These are phyloP conservation scores for Picochlorum sp. DNA, from an alignment of 139 green algal species.

Conservation along the genomic window DNA sequence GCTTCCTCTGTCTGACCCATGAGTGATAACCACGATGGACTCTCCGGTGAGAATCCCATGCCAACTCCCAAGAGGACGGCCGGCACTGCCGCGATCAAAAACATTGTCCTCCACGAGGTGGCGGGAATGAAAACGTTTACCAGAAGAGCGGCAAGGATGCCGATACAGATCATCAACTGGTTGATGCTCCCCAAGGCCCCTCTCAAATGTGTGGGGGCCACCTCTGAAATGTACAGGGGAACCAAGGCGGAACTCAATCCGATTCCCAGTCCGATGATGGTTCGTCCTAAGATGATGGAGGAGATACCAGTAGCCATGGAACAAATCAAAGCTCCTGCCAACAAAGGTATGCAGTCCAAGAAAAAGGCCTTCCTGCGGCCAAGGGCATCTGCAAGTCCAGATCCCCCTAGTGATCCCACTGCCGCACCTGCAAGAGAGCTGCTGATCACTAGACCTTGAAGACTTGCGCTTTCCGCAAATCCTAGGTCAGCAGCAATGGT, in stretches of 20 bases:
- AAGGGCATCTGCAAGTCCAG: slow-evolving; percentile 59
- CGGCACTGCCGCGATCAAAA: slow-evolving; percentile 61
- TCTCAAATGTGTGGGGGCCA: slow-evolving; percentile 63
- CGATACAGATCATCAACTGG: slow-evolving; percentile 91
- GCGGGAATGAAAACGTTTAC: slow-evolving; percentile 71
- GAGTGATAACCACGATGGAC: slow-evolving; percentile 65
- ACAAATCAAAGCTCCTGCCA: slow-evolving; percentile 61
- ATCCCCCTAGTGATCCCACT: slow-evolving; percentile 55
- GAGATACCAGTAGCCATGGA: slow-evolving; percentile 43
- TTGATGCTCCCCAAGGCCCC: slow-evolving; percentile 85
- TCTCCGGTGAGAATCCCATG: slow-evolving; percentile 74
- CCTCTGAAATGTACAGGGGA: slow-evolving; percentile 45
- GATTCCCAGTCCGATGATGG: slow-evolving; percentile 81
- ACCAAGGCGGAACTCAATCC: slow-evolving; percentile 83
- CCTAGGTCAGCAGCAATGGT: slow-evolving; percentile 67
- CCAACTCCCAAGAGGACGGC: slow-evolving; percentile 59
- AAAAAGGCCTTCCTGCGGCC: slow-evolving; percentile 62
- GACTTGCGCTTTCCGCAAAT: slow-evolving; percentile 55
- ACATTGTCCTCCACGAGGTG: slow-evolving; percentile 76
- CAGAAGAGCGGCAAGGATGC: slow-evolving; percentile 86
- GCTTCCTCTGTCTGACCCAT: slow-evolving; percentile 41
- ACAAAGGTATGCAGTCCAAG: slow-evolving; percentile 54
- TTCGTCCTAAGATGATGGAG: slow-evolving; percentile 65
- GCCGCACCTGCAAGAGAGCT: slow-evolving; percentile 69
- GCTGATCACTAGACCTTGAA: slow-evolving; percentile 74